Evolutionary conservation across 164 flowering plant species (phyloP), one percentile per base, ranked within the genome.

Genomic region (Berberis thunbergii): DNA sequence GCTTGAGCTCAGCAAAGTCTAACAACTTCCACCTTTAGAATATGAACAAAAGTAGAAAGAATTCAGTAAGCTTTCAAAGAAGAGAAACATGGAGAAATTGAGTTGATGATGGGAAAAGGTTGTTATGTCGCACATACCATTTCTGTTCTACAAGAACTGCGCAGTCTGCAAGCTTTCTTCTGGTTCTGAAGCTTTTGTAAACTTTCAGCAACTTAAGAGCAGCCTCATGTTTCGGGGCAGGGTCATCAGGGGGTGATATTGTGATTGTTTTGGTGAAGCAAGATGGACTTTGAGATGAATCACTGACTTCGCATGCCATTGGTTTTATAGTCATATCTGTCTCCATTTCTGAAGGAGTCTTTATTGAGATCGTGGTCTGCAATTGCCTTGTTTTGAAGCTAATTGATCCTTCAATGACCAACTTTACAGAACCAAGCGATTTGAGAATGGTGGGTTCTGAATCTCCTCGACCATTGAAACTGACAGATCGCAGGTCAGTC

Each of bases 121-220:
- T 11, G 66, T n/a, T n/a, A n/a, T n/a, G n/a, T n/a, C n/a, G n/a
- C n/a, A n/a, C 72, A 61, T 65, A 87, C 97, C 97, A 89, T 76
- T 82, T 77, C 69, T 89, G 94, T 72, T 86, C 96, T 9, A 83
- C 84, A 11, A 92, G 84, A 67, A 92, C 95, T 4, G 98, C 98
- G 73, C 97, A 92, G 72, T 92, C 98, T 6, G 98, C 98, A 43
- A 92, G 79, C 77, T 83, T 84, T 75, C 98, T 69, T 66, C 98
- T 80, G 0, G 97, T 92, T 41, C 97, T 69, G 68, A 89, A 92
- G 70, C 98, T 92, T 74, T 89, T 89, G 73, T 92, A 92, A 26
- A 92, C 98, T 74, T 92, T 92, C 80, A 89, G 98, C 74, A 92
- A 75, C 77, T 84, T 86, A 11, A 84, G 64, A 0, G 98, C 98